Evolutionary conservation across 306 rosid genomes (phyloP).

Genomic region (Phaseolus lunatus): DNA sequence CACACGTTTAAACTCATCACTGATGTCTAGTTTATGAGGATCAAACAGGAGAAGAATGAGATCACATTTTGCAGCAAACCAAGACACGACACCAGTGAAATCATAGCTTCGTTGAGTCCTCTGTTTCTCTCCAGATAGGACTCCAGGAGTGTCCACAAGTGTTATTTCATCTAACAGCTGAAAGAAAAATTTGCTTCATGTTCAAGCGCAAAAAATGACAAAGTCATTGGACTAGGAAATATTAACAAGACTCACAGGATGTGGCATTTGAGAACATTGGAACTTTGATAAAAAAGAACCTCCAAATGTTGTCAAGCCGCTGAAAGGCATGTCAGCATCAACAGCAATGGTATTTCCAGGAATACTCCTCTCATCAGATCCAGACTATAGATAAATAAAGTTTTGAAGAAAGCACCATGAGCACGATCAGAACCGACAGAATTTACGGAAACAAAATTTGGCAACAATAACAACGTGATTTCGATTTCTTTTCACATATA

Average conservation of each 20-base stretch:
- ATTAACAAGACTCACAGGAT: slow-evolving; percentile 72
- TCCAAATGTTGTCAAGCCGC: slow-evolving; percentile 84
- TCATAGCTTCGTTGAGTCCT: slow-evolving; percentile 94
- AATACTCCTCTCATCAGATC: slow-evolving; percentile 94
- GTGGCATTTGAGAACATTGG: slow-evolving; percentile 96
- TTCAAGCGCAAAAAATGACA: slow-evolving; percentile 24
- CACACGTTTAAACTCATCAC: slow-evolving; percentile 93
- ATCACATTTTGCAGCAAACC: slow-evolving; percentile 98
- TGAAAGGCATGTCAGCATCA: slow-evolving; percentile 94
- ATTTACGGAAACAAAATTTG: background rate
- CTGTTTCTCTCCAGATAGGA: slow-evolving; percentile 96
- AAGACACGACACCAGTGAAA: slow-evolving; percentile 95
- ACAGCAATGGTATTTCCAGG: slow-evolving; percentile 96
- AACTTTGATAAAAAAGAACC: slow-evolving; percentile 91
- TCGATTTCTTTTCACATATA: background rate
- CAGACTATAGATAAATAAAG: slow-evolving; percentile 63
- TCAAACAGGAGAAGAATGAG: slow-evolving; percentile 90
- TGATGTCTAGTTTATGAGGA: slow-evolving; percentile 94
- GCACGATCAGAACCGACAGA: background rate
- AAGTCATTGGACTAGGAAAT: slow-evolving; percentile 7
- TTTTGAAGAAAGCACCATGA: slow-evolving; percentile 14
- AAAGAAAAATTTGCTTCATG: slow-evolving; percentile 23
- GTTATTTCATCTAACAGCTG: slow-evolving; percentile 85
- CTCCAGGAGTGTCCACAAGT: slow-evolving; percentile 96
- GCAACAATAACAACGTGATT: background rate